Evolutionary conservation across 352 stramenopile species (phyloP).

Genomic region (Lagenidium giganteum): DNA sequence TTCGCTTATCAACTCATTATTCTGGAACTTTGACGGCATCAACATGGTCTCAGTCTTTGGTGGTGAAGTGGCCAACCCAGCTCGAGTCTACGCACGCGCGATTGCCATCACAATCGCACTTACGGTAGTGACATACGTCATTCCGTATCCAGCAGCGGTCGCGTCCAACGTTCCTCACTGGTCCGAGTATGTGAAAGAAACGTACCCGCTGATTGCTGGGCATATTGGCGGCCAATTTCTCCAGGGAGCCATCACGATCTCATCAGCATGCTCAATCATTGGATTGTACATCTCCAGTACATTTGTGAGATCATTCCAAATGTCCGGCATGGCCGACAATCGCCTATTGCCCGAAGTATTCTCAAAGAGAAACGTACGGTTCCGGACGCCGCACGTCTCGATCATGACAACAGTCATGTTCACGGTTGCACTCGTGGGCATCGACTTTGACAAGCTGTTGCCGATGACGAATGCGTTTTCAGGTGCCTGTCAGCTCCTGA

Average conservation of each 20-base stretch:
- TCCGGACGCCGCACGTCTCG: constrained; percentile 36
- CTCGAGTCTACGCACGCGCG: constrained; percentile 57
- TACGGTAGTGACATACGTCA: constrained; percentile 62
- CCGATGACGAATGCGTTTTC: constrained; percentile 88
- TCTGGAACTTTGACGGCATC: constrained; percentile 92
- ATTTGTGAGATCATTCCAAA: constrained; percentile 85
- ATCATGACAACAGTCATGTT: constrained; percentile 29
- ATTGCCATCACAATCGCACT: constrained; percentile 67
- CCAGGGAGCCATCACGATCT: constrained; percentile 75
- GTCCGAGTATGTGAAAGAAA: constrained; percentile 68
- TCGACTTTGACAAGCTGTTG: constrained; percentile 61
- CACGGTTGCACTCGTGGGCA: constrained; percentile 25
- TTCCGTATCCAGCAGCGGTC: constrained; percentile 80
- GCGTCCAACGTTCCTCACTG: constrained; percentile 40
- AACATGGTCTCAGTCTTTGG: constrained; percentile 81
- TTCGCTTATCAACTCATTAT: constrained; percentile 87
- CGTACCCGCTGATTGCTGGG: constrained; percentile 66
- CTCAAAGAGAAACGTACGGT: constrained; percentile 34
- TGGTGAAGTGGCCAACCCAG: constrained; percentile 77
- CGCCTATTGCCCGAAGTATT: constrained; percentile 81
- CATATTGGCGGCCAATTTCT: constrained; percentile 80
- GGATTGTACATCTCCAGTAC: constrained; percentile 90
- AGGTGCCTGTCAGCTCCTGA: constrained; percentile 75
- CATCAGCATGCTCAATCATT: constrained; percentile 75
- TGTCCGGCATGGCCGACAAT: constrained; percentile 70